Base-by-base conservation (phyloP, 163 green algal genomes). In the Trebouxia gelatinosa region DNA sequence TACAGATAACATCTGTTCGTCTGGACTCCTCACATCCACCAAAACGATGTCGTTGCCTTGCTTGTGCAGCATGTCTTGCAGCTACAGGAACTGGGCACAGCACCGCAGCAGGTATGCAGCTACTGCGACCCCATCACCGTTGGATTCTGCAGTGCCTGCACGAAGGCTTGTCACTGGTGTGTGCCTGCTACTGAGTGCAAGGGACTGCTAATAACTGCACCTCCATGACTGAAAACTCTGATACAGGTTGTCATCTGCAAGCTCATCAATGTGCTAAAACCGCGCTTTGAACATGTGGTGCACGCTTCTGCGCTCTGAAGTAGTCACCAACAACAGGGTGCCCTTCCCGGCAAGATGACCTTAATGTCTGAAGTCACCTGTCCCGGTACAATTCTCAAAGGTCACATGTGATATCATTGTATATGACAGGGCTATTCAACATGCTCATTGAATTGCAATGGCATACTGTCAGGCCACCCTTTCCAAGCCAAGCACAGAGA, bases 11-110 rank as follows among this genome's bases (percentile, higher is more conserved):
- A 29, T 34, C 23, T 78, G 71, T 5, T 78, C 71, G 28, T 78
- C 50, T 57, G 71, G 71, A 37, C 29, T 68, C 19, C 71, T 48
- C 5, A 78, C 71, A 28, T 78, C 71, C 21, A 78, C 34, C 31
- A 78, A 51, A 6, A 78, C 32, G 17, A 78, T 23, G 31, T 28
- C 16, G 5, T 61, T 28, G 29, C 28, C 7, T 6, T 37, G 29
- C 6, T 40, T n/a, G 13, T 59, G 48, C 48, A 76, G 31, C 40
- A 62, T 16, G 5, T 76, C 46, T 21, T 76, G 68, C 5, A 76
- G 68, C 32, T 61, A 3, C 19, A 50, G 43, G 11, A 54, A 54
- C 43, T 54, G 43, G 9, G 13, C 13, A 23, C 13, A 13, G 43
- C 43, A 54, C 43, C 13, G n/a, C n/a, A n/a, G n/a, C 43, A 54